A percentile compares a stretch with the other conserved stretches of the same genome.
Conservation (phyloP, 2,329 filamentous ascomycete species). For the Dactylella cylindrospora region DNA sequence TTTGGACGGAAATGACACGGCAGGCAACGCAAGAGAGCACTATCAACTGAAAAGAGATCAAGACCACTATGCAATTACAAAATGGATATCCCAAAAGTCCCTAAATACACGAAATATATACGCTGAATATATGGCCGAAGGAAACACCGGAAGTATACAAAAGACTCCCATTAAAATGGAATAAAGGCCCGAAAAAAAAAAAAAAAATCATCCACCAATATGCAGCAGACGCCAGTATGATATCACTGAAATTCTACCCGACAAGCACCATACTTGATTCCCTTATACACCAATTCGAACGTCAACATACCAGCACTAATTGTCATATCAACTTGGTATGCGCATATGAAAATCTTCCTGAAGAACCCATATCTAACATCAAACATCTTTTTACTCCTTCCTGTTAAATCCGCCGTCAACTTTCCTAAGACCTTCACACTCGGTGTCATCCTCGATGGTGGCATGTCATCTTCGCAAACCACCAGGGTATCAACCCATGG, state of each 20-base stretch:
- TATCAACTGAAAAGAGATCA: too few species aligned
- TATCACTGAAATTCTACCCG: slow-evolving; percentile 31
- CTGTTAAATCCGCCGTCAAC: slow-evolving; percentile 32
- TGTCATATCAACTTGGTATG: slow-evolving; percentile 41
- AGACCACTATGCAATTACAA: too few species aligned
- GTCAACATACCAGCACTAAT: slow-evolving; percentile 29
- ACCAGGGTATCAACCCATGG: slow-evolving; percentile 34
- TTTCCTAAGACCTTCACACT: slow-evolving; percentile 30
- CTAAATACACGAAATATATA: not conserved
- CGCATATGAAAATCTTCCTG: slow-evolving; percentile 36
- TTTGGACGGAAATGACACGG: too few species aligned
- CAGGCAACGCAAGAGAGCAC: slow-evolving; percentile 1
- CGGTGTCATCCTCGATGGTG: slow-evolving; percentile 23
- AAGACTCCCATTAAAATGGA: slow-evolving; percentile 1
- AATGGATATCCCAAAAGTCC: not conserved
- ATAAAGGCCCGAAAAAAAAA: slow-evolving; percentile 6
- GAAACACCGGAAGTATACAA: not conserved
- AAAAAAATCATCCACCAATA: not conserved
- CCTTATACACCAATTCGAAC: slow-evolving; percentile 40
- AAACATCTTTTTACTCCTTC: slow-evolving; percentile 33
- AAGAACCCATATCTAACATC: slow-evolving; percentile 36
- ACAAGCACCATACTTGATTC: slow-evolving; percentile 30
- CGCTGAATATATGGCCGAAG: not conserved
- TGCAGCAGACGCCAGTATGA: not conserved
- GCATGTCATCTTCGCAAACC: slow-evolving; percentile 38